phyloP scores from a whole-genome alignment of 257 asterid species.

The Nicotiana obtusifolia region DNA sequence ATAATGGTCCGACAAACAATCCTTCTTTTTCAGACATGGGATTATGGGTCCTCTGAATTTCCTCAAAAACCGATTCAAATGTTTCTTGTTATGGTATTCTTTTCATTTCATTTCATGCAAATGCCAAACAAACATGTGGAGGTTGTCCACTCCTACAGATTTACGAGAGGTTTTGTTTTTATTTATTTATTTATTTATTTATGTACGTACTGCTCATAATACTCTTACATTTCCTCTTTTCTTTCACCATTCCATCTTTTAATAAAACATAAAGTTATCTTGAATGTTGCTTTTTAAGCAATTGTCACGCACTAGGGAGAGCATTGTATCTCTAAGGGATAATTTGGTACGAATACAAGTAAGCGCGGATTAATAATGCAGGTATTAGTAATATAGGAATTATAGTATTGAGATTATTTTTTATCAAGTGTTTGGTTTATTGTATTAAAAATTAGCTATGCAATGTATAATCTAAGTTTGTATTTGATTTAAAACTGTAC shows the following conservation, averaged over 20 bases:
- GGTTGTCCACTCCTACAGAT: neutral
- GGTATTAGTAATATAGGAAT: too few relatives aligned
- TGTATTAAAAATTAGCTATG: too few relatives aligned
- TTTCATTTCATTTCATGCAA: conserved; percentile 2
- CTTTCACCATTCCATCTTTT: neutral
- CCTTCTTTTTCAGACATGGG: conserved; percentile 25
- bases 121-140: conserved; percentile 11
- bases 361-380: too few relatives aligned
- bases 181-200: neutral
- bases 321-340: neutral
- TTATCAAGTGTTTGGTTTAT: too few relatives aligned
- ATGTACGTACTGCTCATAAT: too few relatives aligned
- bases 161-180: neutral
- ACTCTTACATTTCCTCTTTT: neutral
- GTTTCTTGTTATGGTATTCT: conserved; percentile 12
- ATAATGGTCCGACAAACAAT: conserved; percentile 29
- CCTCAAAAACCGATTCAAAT: conserved; percentile 24
- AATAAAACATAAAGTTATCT: neutral
- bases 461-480: too few relatives aligned
- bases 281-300: neutral
- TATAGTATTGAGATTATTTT: too few relatives aligned
- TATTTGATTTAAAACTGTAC: too few relatives aligned
- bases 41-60: conserved; percentile 35
- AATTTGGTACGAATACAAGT: too few relatives aligned
- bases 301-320: conserved; percentile 6